A percentile compares a stretch with the other conserved stretches of the same genome.
phyloP scores from a whole-genome alignment of 2,329 filamentous ascomycete genomes.

The Celoporthe dispersa region DNA sequence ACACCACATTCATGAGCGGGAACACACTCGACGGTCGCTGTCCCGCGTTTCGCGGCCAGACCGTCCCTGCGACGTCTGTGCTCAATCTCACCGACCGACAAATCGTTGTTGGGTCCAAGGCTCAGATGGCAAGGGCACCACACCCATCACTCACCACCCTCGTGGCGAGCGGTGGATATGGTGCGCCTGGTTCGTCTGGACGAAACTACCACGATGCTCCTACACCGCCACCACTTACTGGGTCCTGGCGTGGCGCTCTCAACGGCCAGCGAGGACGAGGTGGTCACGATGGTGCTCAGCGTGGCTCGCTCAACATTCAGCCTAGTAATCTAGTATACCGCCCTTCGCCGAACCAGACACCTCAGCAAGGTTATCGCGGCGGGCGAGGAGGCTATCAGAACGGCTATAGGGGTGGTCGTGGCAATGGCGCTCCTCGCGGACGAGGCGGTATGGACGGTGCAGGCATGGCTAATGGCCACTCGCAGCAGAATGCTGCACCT shows the following conservation, averaged over 20 bases:
- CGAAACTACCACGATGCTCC: conserved; percentile 65
- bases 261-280: conserved; percentile 50
- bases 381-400: conserved; percentile 24
- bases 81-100: conserved; percentile 86
- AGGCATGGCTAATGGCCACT: conserved; percentile 30
- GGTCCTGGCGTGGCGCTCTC: conserved; percentile 61
- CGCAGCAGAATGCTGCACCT: conserved; percentile 27
- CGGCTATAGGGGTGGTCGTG: conserved; percentile 39
- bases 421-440: conserved; percentile 31
- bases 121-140: conserved; percentile 57
- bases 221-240: conserved; percentile 58
- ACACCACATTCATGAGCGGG: conserved; percentile 95
- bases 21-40: conserved; percentile 89
- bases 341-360: conserved; percentile 36
- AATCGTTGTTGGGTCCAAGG: conserved; percentile 71
- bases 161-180: conserved; percentile 49
- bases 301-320: conserved; percentile 44
- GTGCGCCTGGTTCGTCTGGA: conserved; percentile 52
- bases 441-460: conserved; percentile 26
- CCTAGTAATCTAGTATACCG: conserved; percentile 60
- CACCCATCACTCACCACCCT: conserved; percentile 53
- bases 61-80: conserved; percentile 84
- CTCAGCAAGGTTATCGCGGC: conserved; percentile 35
- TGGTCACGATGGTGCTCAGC: conserved; percentile 35
- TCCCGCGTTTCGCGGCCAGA: conserved; percentile 91